Conservation (phyloP, 345 rosid genomes). For the Eucalyptus erythrocorys region DNA sequence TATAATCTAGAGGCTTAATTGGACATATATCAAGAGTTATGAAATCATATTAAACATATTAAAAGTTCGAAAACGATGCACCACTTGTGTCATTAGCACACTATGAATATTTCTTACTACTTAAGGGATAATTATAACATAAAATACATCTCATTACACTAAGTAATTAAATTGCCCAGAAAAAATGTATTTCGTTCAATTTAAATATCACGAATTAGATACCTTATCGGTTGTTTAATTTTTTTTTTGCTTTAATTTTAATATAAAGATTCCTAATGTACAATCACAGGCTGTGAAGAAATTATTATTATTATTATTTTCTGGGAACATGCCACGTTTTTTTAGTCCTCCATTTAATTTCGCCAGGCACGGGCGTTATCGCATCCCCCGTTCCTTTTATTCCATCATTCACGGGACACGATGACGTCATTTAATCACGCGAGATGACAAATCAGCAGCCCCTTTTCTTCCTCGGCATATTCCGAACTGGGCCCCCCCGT, state of each 20-base stretch:
- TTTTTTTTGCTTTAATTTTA: not conserved
- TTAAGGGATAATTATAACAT: not conserved
- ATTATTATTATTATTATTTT: not conserved
- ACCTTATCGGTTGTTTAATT: not conserved
- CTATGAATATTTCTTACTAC: not conserved
- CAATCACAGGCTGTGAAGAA: not conserved
- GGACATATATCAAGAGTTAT: no score
- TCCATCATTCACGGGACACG: no score
- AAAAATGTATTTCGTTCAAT: not conserved
- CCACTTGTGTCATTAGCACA: no score
- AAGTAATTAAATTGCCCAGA: not conserved
- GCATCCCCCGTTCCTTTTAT: not conserved
- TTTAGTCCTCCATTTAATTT: not conserved
- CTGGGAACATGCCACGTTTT: not conserved
- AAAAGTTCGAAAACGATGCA: no score
- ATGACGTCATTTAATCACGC: not conserved
- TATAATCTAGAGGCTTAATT: no score
- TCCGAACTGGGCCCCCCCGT: not conserved
- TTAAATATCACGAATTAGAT: not conserved
- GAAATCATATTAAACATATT: no score
- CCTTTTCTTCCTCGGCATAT: not conserved
- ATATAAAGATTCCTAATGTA: not conserved
- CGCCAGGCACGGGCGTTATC: not conserved
- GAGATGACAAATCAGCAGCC: not conserved
- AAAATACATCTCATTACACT: not conserved